Base-by-base conservation (phyloP, 768 basidiomycete genomes). In the Rhodocollybia butyracea region DNA sequence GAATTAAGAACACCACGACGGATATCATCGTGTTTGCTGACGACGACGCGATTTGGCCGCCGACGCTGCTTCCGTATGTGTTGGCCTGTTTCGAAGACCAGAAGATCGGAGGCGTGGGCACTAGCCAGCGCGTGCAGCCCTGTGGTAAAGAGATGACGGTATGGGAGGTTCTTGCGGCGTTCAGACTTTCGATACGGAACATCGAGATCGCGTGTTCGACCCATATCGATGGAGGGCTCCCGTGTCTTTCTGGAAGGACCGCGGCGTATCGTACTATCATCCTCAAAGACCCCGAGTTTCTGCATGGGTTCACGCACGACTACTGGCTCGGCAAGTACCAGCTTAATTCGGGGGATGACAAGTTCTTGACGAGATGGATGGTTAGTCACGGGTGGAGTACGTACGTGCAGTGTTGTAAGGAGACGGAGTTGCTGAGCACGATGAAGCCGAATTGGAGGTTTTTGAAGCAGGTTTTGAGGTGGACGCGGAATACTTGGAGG, bases 381-480 rank as follows among this genome's bases (percentile, higher is more conserved):
- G n/a, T n/a, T n/a, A n/a, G n/a, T n/a, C n/a, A n/a, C n/a, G n/a
- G n/a, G 42, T 96, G 94, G 94, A 88, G 79, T 68, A 95, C 92
- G n/a, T 94, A 92, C 67, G 90, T 95, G 30, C 91, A 93, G 67
- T 83, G 82, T 67, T 93, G 89, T 75, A 83, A 81, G 67, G 89
- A 91, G 71, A 88, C 85, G 13, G 93, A 95, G 71, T 74, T 95
- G 13, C 73, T 94, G 57, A 89, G 86, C 67, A 95, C 93, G 50
- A 98, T 95, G 94, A 96, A 96, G 71, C 92, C 92, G 26, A 91
- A 96, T 72, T 96, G 93, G 94, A 80, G 91, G 51, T 96, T 96
- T 75, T 73, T 95, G 70, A 94, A 94, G 73, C 94, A 96, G 68
- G 94, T 95, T 12, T 71, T 96, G 51, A 76, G 94, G 59, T 95